These are phyloP conservation scores for Mortierella sp. DNA, from an alignment of 371 early-diverging fungal species.

Conservation along the genomic window DNA sequence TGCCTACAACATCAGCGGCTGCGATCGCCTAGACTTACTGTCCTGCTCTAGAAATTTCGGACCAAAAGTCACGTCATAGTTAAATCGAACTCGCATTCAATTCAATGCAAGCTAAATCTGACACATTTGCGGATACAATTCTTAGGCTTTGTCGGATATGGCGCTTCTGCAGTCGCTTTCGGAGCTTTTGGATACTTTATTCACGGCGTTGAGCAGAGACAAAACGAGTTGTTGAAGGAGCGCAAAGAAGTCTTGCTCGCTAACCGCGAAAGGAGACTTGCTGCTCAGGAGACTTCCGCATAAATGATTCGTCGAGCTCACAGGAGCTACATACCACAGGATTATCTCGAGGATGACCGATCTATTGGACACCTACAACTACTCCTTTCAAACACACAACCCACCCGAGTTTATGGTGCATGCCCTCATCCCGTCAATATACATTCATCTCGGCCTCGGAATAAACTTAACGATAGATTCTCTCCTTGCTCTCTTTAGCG, in stretches of 20 bases:
- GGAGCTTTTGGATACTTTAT: constrained; percentile 52
- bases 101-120: neutral
- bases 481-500: neutral
- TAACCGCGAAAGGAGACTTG: constrained; percentile 55
- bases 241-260: constrained; percentile 51
- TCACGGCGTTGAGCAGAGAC: constrained; percentile 53
- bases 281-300: constrained; percentile 42
- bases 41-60: no score
- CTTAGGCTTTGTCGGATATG: constrained; percentile 58
- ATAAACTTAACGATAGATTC: constrained; percentile 1
- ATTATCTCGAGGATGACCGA: neutral
- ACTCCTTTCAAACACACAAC: neutral
- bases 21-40: neutral
- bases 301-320: constrained; percentile 6
- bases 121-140: constrained; percentile 4
- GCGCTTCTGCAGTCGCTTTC: constrained; percentile 42
- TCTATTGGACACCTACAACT: neutral
- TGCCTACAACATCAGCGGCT: neutral
- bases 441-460: neutral
- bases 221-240: constrained; percentile 57
- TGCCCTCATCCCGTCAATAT: neutral
- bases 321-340: neutral
- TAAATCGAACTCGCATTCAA: neutral
- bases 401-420: neutral
- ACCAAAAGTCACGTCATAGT: neutral